Conservation (phyloP, 495 filamentous ascomycete genomes). For the Aspergillus bridgeri region DNA sequence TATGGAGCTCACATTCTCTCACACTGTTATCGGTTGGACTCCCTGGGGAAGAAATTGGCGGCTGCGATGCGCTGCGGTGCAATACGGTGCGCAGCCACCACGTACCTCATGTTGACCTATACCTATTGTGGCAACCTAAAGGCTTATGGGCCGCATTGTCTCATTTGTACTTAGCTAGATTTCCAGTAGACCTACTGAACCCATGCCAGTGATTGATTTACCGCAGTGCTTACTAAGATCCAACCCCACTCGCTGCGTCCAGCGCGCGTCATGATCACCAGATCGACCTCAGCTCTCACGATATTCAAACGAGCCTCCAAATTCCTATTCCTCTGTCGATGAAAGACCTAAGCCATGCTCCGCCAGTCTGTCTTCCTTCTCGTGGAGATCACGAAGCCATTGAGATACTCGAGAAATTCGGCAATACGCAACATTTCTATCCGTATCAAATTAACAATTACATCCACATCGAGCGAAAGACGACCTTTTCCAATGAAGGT, state of each 20-base stretch:
- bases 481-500: neutral
- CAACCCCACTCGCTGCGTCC: neutral
- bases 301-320: neutral
- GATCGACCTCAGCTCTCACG: neutral
- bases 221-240: neutral
- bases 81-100: neutral
- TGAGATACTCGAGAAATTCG: too few relatives aligned
- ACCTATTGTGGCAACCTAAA: neutral
- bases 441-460: neutral
- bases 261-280: neutral
- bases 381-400: too few relatives aligned
- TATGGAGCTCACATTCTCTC: neutral
- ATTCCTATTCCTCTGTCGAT: constrained; percentile 1
- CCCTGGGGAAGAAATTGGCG: too few relatives aligned
- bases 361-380: neutral
- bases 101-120: neutral
- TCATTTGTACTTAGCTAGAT: neutral
- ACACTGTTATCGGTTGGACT: too few relatives aligned
- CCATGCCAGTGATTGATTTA: neutral
- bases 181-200: neutral
- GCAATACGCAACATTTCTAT: too few relatives aligned
- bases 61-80: neutral
- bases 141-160: neutral
- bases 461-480: neutral
- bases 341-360: neutral